These are phyloP conservation scores for Zanthoxylum bungeanum DNA, from an alignment of 345 rosid species.

Conservation along the genomic window DNA sequence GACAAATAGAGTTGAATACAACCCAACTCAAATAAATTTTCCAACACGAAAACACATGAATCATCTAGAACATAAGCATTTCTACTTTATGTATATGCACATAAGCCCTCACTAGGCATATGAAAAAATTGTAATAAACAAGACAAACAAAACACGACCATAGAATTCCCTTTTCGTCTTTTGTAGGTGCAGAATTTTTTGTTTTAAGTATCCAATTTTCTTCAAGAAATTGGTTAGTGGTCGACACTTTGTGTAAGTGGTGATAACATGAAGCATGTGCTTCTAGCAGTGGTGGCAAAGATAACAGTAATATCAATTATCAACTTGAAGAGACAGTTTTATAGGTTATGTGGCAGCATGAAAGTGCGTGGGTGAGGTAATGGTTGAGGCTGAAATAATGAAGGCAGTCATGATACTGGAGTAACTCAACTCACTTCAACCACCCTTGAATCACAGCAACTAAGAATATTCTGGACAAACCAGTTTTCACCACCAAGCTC, in stretches of 20 bases:
- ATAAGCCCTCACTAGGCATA: not conserved
- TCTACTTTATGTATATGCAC: not conserved
- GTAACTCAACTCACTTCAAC: no score
- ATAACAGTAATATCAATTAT: not conserved
- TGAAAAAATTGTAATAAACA: not conserved
- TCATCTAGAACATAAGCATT: not conserved
- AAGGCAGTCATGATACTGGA: no score
- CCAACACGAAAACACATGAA: not conserved
- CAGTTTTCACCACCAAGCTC: not conserved
- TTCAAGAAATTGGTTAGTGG: no score
- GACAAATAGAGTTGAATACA: not conserved
- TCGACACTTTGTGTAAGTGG: not conserved
- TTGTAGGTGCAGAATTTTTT: no score
- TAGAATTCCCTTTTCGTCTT: no score
- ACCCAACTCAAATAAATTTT: not conserved
- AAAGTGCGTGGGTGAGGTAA: not conserved
- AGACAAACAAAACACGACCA: no score
- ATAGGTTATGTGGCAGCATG: not conserved
- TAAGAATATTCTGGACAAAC: not conserved
- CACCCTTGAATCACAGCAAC: no score
- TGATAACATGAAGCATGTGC: not conserved
- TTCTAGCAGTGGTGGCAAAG: not conserved
- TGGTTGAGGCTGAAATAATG: not conserved
- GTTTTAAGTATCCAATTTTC: no score
- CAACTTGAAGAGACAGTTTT: not conserved